Conservation (phyloP, 2,329 filamentous ascomycete genomes). For the Sporothrix phasma region DNA sequence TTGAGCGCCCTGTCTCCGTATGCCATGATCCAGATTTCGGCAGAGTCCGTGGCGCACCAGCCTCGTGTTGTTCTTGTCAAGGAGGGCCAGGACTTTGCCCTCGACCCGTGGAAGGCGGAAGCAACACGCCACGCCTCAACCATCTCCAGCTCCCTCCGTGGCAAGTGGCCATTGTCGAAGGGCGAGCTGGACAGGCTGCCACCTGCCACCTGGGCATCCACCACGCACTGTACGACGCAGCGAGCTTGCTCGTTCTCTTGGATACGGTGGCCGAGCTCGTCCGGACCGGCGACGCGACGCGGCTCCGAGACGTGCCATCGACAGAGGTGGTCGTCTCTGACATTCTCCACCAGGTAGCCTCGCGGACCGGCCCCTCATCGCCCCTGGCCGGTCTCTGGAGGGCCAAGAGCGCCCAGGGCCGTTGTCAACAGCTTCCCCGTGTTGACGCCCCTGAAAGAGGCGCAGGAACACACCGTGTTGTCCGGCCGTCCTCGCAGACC, state of each 20-base stretch:
- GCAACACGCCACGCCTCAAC: conserved; percentile 28
- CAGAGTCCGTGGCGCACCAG: background rate
- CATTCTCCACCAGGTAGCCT: conserved; percentile 31
- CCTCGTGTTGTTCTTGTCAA: background rate
- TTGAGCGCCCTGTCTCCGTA: conserved; percentile 41
- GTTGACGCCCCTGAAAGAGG: conserved; percentile 52
- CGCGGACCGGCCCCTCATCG: conserved; percentile 18
- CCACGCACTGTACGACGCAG: conserved; percentile 79
- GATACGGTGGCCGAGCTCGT: conserved; percentile 42
- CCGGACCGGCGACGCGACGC: conserved; percentile 12
- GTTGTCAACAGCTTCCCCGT: conserved; percentile 65
- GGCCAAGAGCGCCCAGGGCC: conserved; percentile 37
- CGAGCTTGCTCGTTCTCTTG: conserved; percentile 58
- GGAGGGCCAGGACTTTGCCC: conserved; percentile 22
- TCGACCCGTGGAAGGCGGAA: conserved; percentile 31
- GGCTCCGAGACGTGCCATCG: conserved; percentile 10
- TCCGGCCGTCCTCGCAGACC: conserved; percentile 30
- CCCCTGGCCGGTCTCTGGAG: conserved; percentile 53
- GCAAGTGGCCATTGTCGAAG: conserved; percentile 43
- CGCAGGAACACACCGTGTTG: conserved; percentile 23
- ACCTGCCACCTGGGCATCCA: conserved; percentile 45
- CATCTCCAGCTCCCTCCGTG: conserved; percentile 51
- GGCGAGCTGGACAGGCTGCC: conserved; percentile 23
- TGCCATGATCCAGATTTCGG: conserved; percentile 58
- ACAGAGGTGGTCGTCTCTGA: conserved; percentile 29